Percentiles rank a stretch among this genome's conserved stretches.
phyloP scores from a whole-genome alignment of 2,329 filamentous ascomycete genomes.

The Diaporthe longicolla region DNA sequence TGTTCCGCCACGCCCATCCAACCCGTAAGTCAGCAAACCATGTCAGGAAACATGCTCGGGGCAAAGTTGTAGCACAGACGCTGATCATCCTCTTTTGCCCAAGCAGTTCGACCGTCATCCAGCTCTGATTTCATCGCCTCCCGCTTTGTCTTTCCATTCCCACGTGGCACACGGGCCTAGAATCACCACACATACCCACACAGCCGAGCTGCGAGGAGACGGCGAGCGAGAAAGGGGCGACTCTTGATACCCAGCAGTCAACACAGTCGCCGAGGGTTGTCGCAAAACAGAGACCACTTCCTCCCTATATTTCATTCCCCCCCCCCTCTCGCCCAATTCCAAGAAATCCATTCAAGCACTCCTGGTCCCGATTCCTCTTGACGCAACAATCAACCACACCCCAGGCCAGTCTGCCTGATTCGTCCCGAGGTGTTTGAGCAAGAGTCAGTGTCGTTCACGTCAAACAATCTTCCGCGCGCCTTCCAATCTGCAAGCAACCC shows the following conservation, averaged over 20 bases:
- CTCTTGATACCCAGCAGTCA: conserved; percentile 1
- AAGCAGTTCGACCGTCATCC: conserved; percentile 6
- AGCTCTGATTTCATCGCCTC: background rate
- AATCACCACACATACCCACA: conserved; percentile 2
- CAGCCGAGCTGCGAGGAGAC: background rate
- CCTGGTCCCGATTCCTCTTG: conserved; percentile 6
- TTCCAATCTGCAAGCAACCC: conserved; percentile 11
- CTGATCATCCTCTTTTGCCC: conserved; percentile 20
- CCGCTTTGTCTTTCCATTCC: conserved; percentile 10
- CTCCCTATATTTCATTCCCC: background rate
- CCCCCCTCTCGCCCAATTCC: background rate
- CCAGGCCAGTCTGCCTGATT: conserved; percentile 1
- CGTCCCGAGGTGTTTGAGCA: conserved; percentile 21
- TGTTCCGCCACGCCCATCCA: conserved; percentile 5
- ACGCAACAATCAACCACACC: background rate
- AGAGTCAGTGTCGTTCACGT: conserved; percentile 31
- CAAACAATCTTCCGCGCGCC: conserved; percentile 18
- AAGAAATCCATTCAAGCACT: background rate
- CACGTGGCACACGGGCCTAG: conserved; percentile 17
- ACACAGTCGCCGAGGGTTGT: background rate
- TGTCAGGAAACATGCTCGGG: background rate
- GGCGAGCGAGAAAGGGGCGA: conserved; percentile 14
- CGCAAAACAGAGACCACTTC: background rate
- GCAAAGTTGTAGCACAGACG: background rate
- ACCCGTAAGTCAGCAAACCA: conserved; percentile 27